Base-by-base conservation (phyloP, 345 rosid species). In the Salix viminalis region DNA sequence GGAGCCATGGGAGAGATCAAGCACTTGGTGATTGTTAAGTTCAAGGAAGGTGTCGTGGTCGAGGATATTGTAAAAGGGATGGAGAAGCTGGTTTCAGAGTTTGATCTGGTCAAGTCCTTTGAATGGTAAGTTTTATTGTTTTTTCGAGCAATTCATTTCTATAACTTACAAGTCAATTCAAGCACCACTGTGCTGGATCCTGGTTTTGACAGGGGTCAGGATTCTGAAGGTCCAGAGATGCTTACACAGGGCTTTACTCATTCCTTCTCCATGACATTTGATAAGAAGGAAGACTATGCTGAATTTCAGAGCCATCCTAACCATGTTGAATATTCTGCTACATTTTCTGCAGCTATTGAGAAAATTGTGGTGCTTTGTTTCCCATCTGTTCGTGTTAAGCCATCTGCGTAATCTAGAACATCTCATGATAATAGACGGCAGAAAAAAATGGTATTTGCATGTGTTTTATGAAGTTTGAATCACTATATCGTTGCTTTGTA, bases 201-300 rank as follows among this genome's bases (percentile, higher is more conserved):
- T 34, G 24, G 46, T 34, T 9, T 14, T 71, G 15, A 16, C 85
- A 93, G 99, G 98, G 99, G 99, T 24, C 82, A 89, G 48, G 98
- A 96, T 79, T 77, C 79, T 21, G 96, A 96, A 82, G 85, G 97
- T 68, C 89, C 75, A 19, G 99, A 96, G 81, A 87, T 91, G 96
- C 90, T 96, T n/a, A 89, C 89, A 68, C 97, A 95, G 87, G 99
- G 99, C 26, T 93, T 88, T 48, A 89, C 94, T 28, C 99, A 96
- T 74, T 91, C 88, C 70, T 87, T 96, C 86, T 37, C 88, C 21
- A 90, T 91, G 97, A 90, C 93, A 60, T 93, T 96, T 81, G 87
- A 84, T 70, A 90, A 83, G 28, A 93, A 91, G 81, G 97, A 93
- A 80, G 98, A 89, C 75, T 89, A 84, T 80, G 75, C 77, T 42